A percentile compares a stretch with the other conserved stretches of the same genome.
Evolutionary conservation across 2,329 filamentous ascomycete genomes (phyloP).

Genomic region (Teratosphaeria nubilosa): DNA sequence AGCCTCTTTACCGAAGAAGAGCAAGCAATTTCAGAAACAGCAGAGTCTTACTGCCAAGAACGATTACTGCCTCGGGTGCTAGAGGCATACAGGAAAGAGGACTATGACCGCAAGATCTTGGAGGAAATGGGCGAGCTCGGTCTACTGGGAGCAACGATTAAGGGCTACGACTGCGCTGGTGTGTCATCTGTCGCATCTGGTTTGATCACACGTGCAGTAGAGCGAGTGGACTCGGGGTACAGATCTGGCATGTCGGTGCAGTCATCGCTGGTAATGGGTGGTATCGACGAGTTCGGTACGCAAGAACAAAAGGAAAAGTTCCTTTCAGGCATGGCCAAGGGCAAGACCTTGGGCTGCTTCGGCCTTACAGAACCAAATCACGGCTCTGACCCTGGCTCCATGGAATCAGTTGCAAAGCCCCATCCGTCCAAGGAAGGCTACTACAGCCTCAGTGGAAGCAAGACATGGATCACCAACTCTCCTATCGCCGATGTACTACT

Average conservation of each 20-base stretch:
- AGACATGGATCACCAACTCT: conserved; percentile 95
- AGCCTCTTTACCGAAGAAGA: conserved; percentile 84
- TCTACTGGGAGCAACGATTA: conserved; percentile 74
- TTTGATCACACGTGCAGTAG: conserved; percentile 80
- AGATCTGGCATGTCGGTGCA: conserved; percentile 90
- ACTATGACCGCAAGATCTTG: conserved; percentile 77
- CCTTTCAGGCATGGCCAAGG: conserved; percentile 70
- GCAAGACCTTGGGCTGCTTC: conserved; percentile 74
- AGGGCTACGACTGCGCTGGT: conserved; percentile 81
- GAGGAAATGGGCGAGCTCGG: conserved; percentile 88
- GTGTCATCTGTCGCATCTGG: conserved; percentile 82
- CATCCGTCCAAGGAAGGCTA: conserved; percentile 79
- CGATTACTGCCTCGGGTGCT: conserved; percentile 74
- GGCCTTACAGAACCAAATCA: conserved; percentile 89
- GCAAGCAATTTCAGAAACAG: conserved; percentile 77
- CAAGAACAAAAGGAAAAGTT: conserved; percentile 79
- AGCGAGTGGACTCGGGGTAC: conserved; percentile 85
- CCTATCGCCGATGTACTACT: conserved; percentile 77
- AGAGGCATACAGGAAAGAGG: conserved; percentile 80
- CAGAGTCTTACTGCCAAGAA: conserved; percentile 90
- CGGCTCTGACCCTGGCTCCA: conserved; percentile 79
- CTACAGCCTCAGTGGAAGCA: conserved; percentile 66
- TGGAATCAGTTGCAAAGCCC: conserved; percentile 78
- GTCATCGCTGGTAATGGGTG: conserved; percentile 86
- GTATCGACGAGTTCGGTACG: conserved; percentile 80